Base-by-base conservation (phyloP, 805 yeast species). In the Barnettozyma californica region DNA sequence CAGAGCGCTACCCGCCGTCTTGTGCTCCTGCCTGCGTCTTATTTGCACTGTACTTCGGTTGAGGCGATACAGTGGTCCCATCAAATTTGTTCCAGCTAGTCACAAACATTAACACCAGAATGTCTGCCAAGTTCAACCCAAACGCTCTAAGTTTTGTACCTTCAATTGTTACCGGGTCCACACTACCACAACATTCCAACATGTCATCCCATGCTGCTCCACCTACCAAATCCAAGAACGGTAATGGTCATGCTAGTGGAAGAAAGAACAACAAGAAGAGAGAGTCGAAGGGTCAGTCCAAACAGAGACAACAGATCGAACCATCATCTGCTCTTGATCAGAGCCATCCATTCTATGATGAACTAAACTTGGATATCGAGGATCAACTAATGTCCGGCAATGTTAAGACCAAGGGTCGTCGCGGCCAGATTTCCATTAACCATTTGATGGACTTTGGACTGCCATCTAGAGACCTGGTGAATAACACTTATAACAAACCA, bases 361-460 rank as follows among this genome's bases (percentile, higher is more conserved):
- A 60, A 29, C 54, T 61, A n/a, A 64, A 62, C 31, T 40, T 65
- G 5, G 59, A 66, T 20, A 54, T 70, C 13, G 67, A 69, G 44
- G 72, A 68, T 29, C 69, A 70, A 48, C 47, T 67, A 13, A 49
- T 56, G 5, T 52, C 54, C 44, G 68, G 68, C 41, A 57, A 60
- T 18, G 61, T 62, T 40, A 67, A 63, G 45, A 51, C 68, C 11
- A 65, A 60, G 48, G 71, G 70, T 25, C 63, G 70, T 44, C 70
- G 70, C 56, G 74, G 74, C 23, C 74, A 68, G 53, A 67, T 76
- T 29, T 76, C 77, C 19, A 80, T 85, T 47, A 81, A 83, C 55
- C 91, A 86, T 65, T 67, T 86, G 47, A 62, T 86, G 41, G 84
- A 83, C 41, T 83, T 81, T 56, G 70, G 73, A 37, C 59, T 75